Evolutionary conservation across 2,329 filamentous ascomycete species (phyloP), one percentile per base, ranked within the genome.

Genomic region (Phyllosticta ampelicida): DNA sequence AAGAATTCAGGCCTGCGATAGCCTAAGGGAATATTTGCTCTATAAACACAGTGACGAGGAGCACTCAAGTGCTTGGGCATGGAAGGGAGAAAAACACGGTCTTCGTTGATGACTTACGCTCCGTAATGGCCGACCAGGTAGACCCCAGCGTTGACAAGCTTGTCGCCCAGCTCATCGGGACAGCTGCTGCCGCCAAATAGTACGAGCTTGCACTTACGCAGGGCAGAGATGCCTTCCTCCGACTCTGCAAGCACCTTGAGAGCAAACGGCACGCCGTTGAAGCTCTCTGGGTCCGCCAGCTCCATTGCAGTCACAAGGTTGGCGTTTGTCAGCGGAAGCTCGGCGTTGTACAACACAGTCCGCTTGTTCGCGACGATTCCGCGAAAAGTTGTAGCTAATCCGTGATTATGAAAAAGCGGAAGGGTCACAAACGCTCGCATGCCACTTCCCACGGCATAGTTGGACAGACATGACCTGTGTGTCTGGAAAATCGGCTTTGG

Each of bases 401-500:
- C 63, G 21, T 56, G 61, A 26, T 62, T 51, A 51, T 64, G 60
- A 51, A 61, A 63, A 19, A 63, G 62, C 3, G 62, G 60, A 16
- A 55, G 57, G 6, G 53, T 55, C 19, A 53, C 52, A 36, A 59
- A 59, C 4, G 53, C 53, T n/a, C 52, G 26, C 53, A 55, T 59
- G 19, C 58, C 58, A 11, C 23, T 36, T 2, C 58, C 58, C 4
- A 55, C 21, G 44, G 58, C 61, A 48, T 60, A 61, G 20, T 53
- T 51, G 44, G 58, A 72, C 9, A 84, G 67, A 6, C 75, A 76
- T 11, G 77, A 74, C 9, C 68, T 66, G 56, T 86, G 80, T 0
- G 77, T 80, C 53, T 82, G 78, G 60, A 76, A 82, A 51, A 86
- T 84, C 0, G 83, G 82, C 61, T 86, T 86, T 0, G 83, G 83